These are phyloP conservation scores for Colletotrichum sp. DNA, from an alignment of 2,329 filamentous ascomycete species.

Conservation along the genomic window DNA sequence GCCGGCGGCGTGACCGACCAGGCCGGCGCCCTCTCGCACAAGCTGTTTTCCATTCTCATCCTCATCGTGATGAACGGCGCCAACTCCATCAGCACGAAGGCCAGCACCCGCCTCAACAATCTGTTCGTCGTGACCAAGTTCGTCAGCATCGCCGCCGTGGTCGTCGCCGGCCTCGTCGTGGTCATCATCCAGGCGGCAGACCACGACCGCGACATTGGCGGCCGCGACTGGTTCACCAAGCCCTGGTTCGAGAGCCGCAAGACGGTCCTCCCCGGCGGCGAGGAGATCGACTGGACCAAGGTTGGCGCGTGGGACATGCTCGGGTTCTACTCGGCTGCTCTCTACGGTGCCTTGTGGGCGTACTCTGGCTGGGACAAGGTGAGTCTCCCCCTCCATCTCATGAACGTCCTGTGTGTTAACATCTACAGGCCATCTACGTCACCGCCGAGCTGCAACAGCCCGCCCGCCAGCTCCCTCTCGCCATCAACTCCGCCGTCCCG, in stretches of 20 bases:
- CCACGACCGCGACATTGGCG: conserved; percentile 44
- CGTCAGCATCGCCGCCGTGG: conserved; percentile 50
- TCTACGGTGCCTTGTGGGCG: conserved; percentile 68
- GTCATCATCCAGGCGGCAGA: conserved; percentile 43
- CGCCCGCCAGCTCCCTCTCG: conserved; percentile 60
- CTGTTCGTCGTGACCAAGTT: conserved; percentile 63
- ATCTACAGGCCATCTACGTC: conserved; percentile 57
- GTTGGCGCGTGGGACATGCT: conserved; percentile 63
- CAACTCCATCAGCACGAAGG: conserved; percentile 62
- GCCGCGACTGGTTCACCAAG: conserved; percentile 55
- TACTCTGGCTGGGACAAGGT: conserved; percentile 73
- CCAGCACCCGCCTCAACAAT: conserved; percentile 59
- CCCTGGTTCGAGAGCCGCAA: conserved; percentile 61
- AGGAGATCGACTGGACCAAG: conserved; percentile 50
- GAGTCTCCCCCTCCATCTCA: conserved; percentile 20
- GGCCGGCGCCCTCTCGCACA: conserved; percentile 48
- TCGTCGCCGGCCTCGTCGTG: conserved; percentile 54
- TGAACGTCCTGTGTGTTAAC: not conserved
- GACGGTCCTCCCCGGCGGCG: conserved; percentile 54
- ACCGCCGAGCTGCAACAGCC: conserved; percentile 57
- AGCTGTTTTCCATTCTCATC: conserved; percentile 55
- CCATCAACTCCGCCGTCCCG: conserved; percentile 66
- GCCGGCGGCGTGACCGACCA: conserved; percentile 51
- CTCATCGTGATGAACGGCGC: conserved; percentile 52
- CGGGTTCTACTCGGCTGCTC: conserved; percentile 63